Evolutionary conservation across 1,284 basidiomycete species (phyloP).

Genomic region (Cryptococcus sp.): DNA sequence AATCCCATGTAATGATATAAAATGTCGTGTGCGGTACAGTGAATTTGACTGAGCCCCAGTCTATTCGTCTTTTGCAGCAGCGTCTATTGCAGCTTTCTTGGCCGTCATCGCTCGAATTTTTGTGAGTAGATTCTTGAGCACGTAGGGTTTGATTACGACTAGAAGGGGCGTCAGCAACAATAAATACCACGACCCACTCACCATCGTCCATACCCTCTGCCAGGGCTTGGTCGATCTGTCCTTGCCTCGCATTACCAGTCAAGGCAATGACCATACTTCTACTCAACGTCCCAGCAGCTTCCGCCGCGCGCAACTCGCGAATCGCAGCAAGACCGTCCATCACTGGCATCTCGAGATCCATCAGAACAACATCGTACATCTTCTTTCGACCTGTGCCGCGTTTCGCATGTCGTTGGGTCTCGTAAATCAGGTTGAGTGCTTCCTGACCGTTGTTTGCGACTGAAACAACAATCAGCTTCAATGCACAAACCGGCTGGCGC

Average conservation of each 20-base stretch:
- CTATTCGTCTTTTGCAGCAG: background rate
- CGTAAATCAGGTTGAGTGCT: constrained; percentile 35
- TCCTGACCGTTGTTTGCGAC: constrained; percentile 49
- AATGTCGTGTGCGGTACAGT: too few species aligned
- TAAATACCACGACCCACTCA: constrained; percentile 12
- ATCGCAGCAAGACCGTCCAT: constrained; percentile 28
- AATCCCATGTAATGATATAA: too few species aligned
- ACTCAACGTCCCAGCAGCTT: constrained; percentile 14
- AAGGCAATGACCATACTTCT: constrained; percentile 28
- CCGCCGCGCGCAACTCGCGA: constrained; percentile 20
- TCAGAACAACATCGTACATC: constrained; percentile 26
- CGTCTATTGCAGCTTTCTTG: background rate
- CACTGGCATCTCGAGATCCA: constrained; percentile 40
- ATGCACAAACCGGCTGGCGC: too few species aligned
- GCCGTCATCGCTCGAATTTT: constrained; percentile 4
- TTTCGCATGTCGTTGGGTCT: constrained; percentile 4
- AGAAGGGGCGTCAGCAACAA: background rate
- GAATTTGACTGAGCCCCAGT: too few species aligned
- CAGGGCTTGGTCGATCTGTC: constrained; percentile 28
- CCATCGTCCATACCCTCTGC: constrained; percentile 34
- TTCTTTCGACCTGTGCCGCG: background rate
- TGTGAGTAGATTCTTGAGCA: constrained; percentile 19
- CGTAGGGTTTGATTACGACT: constrained; percentile 31
- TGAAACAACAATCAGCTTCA: background rate
- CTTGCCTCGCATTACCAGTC: constrained; percentile 34